Conservation (phyloP, 768 basidiomycete genomes). For the Chiua virens region DNA sequence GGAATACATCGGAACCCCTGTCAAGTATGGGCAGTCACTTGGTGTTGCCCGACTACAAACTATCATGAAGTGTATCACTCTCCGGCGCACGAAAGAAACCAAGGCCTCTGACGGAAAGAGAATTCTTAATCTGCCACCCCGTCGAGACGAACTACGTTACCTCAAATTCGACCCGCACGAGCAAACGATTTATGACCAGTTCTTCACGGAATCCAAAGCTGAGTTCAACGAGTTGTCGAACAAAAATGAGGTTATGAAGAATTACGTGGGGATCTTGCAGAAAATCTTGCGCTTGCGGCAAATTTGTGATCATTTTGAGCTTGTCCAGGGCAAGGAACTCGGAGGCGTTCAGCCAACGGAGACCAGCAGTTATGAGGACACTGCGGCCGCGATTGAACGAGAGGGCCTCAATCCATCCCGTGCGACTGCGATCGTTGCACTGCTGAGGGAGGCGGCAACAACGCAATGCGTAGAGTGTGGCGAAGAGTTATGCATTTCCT, state of each 20-base stretch:
- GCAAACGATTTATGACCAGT: conserved; percentile 81
- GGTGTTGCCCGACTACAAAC: conserved; percentile 93
- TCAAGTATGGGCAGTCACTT: conserved; percentile 86
- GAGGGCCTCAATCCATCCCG: conserved; percentile 77
- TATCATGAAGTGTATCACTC: conserved; percentile 95
- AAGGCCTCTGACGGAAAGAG: conserved; percentile 75
- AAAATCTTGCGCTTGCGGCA: conserved; percentile 95
- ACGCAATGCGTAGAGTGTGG: conserved; percentile 91
- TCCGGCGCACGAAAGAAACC: conserved; percentile 94
- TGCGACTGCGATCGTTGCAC: conserved; percentile 81
- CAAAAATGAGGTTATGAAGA: conserved; percentile 96
- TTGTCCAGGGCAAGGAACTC: conserved; percentile 71
- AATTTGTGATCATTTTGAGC: conserved; percentile 95
- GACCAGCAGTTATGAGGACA: conserved; percentile 66
- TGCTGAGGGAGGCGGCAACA: conserved; percentile 82
- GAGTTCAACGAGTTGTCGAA: conserved; percentile 85
- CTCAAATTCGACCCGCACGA: conserved; percentile 85
- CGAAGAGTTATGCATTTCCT: conserved; percentile 60
- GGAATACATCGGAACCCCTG: conserved; percentile 87
- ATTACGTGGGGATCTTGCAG: conserved; percentile 96
- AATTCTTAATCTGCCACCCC: conserved; percentile 86
- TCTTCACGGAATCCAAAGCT: conserved; percentile 87
- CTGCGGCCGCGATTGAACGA: conserved; percentile 67
- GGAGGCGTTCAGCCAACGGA: conserved; percentile 49
- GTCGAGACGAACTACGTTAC: conserved; percentile 83